Percentiles rank a stretch among this genome's conserved stretches.
phyloP scores from a whole-genome alignment of 2,329 filamentous ascomycete genomes.

The Trichoderma cornu-damae region DNA sequence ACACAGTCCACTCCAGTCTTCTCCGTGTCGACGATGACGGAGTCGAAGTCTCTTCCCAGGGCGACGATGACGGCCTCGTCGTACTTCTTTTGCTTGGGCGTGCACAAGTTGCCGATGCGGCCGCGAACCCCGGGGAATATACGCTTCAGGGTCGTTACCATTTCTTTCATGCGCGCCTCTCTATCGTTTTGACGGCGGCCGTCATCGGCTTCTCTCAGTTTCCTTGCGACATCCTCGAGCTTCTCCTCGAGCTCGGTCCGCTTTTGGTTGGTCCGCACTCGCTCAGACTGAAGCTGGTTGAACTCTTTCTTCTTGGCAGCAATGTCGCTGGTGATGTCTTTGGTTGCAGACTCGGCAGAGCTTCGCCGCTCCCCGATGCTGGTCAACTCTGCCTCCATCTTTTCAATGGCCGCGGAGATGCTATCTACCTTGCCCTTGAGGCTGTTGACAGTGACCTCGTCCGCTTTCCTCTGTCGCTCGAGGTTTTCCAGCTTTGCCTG shows the following conservation, averaged over 20 bases:
- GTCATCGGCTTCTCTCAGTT: conserved; percentile 79
- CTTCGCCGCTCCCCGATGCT: conserved; percentile 64
- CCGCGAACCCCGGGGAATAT: conserved; percentile 90
- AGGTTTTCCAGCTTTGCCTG: conserved; percentile 80
- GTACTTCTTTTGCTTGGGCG: conserved; percentile 95
- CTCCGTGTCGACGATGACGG: conserved; percentile 90
- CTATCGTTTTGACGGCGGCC: conserved; percentile 80
- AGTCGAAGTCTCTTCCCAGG: conserved; percentile 87
- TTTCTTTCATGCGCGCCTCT: conserved; percentile 73
- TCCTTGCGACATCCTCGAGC: conserved; percentile 71
- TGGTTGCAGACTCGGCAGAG: conserved; percentile 56
- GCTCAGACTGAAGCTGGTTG: conserved; percentile 78
- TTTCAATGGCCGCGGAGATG: conserved; percentile 66
- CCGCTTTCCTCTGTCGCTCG: conserved; percentile 82
- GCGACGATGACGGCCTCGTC: conserved; percentile 90
- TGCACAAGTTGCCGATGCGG: conserved; percentile 84
- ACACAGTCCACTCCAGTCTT: conserved; percentile 93
- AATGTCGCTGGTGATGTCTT: conserved; percentile 70
- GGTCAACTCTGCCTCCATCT: conserved; percentile 65
- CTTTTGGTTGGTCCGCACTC: conserved; percentile 72
- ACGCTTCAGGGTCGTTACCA: conserved; percentile 78
- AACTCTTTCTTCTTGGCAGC: conserved; percentile 85
- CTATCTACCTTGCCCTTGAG: conserved; percentile 83
- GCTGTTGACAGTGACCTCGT: conserved; percentile 84
- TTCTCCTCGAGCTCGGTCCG: conserved; percentile 90